Conservation (phyloP, 2,329 filamentous ascomycete genomes). For the Aureobasidium pullulans region DNA sequence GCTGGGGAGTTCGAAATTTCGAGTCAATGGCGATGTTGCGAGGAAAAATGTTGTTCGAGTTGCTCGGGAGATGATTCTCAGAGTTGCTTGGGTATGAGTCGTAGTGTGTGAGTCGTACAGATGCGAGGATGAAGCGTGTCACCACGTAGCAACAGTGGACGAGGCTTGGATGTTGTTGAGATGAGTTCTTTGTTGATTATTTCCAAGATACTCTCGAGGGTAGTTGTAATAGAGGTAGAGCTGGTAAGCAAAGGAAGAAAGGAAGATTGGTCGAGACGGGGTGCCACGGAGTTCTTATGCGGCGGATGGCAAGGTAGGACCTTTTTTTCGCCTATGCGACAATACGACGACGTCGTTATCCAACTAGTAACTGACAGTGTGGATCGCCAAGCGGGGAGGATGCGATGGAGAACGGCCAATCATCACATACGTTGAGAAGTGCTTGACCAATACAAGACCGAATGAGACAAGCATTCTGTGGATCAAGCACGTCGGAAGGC, state of each 20-base stretch:
- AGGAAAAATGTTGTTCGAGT: background rate
- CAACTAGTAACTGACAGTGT: background rate
- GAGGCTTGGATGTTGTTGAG: constrained; percentile 6
- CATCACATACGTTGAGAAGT: background rate
- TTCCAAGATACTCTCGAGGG: constrained; percentile 4
- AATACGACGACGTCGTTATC: background rate
- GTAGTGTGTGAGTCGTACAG: background rate
- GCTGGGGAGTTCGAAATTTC: background rate
- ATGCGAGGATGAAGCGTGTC: background rate
- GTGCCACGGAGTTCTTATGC: background rate
- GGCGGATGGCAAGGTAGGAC: background rate
- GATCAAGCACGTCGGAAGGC: background rate
- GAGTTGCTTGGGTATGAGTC: background rate
- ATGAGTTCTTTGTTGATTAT: background rate
- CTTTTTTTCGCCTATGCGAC: background rate
- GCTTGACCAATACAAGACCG: background rate
- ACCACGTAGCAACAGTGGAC: constrained; percentile 3
- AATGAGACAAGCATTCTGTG: background rate
- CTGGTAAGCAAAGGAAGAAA: background rate
- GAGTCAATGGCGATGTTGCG: background rate
- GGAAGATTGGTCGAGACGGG: background rate
- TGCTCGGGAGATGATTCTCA: background rate
- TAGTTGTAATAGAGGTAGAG: background rate
- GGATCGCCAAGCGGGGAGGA: constrained; percentile 5
- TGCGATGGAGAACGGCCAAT: background rate